Percentiles rank a stretch among this genome's conserved stretches.
phyloP scores from a whole-genome alignment of 768 basidiomycete genomes.

The Rubroboletus satanas region DNA sequence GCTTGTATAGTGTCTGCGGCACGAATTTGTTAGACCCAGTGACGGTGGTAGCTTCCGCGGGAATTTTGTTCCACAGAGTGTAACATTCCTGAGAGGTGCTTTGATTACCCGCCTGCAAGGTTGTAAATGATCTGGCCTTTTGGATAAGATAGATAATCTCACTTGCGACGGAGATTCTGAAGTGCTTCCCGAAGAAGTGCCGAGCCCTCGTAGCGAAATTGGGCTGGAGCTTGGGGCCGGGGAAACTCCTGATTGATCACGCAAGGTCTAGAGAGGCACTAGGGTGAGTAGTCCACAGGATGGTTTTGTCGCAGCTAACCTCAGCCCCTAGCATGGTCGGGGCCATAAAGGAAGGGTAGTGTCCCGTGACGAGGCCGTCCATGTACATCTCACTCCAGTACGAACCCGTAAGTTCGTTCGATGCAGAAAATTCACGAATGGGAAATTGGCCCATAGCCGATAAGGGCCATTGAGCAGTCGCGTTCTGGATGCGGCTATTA shows the following conservation, averaged over 20 bases:
- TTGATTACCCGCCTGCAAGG: background rate
- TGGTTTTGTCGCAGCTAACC: background rate
- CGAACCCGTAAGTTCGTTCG: background rate
- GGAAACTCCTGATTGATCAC: background rate
- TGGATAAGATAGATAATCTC: background rate
- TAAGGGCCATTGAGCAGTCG: background rate
- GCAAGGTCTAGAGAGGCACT: background rate
- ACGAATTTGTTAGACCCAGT: slow-evolving; percentile 45
- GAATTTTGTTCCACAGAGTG: slow-evolving; percentile 12
- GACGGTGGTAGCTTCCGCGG: slow-evolving; percentile 15
- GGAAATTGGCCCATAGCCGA: background rate
- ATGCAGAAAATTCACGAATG: background rate
- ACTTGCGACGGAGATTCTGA: slow-evolving; percentile 3
- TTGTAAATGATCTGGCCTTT: background rate
- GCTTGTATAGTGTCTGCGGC: slow-evolving; percentile 66
- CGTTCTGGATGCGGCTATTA: background rate
- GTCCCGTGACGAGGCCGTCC: background rate
- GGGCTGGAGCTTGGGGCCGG: background rate
- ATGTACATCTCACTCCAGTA: background rate
- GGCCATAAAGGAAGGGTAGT: background rate
- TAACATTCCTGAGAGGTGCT: slow-evolving; percentile 15
- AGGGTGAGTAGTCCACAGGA: background rate
- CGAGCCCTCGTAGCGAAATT: background rate
- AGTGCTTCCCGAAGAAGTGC: background rate
- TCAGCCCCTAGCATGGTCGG: background rate